phyloP scores from a whole-genome alignment of 2,329 filamentous ascomycete species.

The Fusarium sp. region DNA sequence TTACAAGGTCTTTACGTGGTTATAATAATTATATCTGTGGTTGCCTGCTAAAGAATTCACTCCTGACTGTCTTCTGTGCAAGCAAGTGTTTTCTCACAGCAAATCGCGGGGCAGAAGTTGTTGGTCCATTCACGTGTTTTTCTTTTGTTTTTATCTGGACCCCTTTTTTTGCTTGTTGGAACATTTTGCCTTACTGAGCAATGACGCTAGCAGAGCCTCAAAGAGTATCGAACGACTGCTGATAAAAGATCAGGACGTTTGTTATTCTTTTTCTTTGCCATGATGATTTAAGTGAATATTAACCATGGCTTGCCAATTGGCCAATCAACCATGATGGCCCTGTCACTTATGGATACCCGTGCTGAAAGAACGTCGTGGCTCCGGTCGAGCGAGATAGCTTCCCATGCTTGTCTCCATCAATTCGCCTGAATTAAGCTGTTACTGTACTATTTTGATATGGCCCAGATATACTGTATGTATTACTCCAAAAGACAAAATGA shows the following conservation, averaged over 20 bases:
- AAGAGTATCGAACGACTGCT: not conserved
- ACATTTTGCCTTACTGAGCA: slow-evolving; percentile 3
- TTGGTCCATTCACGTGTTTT: slow-evolving; percentile 31
- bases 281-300: not conserved
- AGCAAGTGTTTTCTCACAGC: not conserved
- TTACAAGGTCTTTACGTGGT: not conserved
- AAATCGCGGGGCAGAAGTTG: slow-evolving; percentile 36
- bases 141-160: slow-evolving; percentile 10
- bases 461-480: rapidly evolving
- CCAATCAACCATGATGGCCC: not conserved
- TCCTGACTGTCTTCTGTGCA: not conserved
- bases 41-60: not conserved
- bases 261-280: not conserved
- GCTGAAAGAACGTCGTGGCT: not conserved
- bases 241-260: not conserved
- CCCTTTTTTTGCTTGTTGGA: slow-evolving; percentile 8
- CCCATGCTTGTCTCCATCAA: not conserved
- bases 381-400: not conserved
- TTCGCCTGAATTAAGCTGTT: not conserved
- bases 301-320: not conserved
- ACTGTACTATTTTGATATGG: too few species aligned
- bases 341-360: not conserved
- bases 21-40: not conserved
- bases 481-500: too few species aligned
- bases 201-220: slow-evolving; percentile 4